Conservation (phyloP, 1,284 basidiomycete genomes). For the Ustilago crameri region DNA sequence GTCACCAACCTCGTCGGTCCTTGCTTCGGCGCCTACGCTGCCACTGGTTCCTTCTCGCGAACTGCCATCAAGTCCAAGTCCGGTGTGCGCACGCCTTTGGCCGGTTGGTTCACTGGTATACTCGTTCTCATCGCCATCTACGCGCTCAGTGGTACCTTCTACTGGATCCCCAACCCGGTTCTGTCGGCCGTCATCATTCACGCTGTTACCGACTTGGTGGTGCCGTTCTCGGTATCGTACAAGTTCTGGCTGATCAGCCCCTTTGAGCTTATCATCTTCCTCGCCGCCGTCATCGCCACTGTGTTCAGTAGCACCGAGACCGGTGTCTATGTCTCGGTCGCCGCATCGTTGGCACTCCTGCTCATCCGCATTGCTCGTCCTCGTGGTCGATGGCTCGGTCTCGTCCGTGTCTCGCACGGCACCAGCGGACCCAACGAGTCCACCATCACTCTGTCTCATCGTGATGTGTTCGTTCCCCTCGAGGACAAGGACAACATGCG, state of each 20-base stretch:
- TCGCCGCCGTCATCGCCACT: slow-evolving; percentile 86
- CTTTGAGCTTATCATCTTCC: slow-evolving; percentile 90
- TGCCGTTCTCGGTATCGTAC: slow-evolving; percentile 86
- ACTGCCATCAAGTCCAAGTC: slow-evolving; percentile 95
- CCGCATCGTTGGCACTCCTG: slow-evolving; percentile 82
- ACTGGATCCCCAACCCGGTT: slow-evolving; percentile 72
- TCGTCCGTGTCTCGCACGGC: slow-evolving; percentile 71
- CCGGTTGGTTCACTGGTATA: slow-evolving; percentile 86
- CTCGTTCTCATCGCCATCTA: slow-evolving; percentile 94
- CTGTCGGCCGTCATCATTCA: slow-evolving; percentile 95
- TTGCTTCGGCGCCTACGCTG: slow-evolving; percentile 90
- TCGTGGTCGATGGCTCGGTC: slow-evolving; percentile 89
- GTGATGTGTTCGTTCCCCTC: slow-evolving; percentile 85
- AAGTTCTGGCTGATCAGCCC: slow-evolving; percentile 94
- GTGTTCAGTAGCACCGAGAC: slow-evolving; percentile 77
- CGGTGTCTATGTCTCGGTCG: slow-evolving; percentile 91
- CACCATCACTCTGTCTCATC: slow-evolving; percentile 40
- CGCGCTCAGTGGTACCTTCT: slow-evolving; percentile 74
- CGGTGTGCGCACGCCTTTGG: slow-evolving; percentile 92
- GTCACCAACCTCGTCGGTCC: slow-evolving; percentile 77
- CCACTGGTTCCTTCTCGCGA: slow-evolving; percentile 97
- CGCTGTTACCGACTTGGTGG: slow-evolving; percentile 85
- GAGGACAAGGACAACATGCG: slow-evolving; percentile 73
- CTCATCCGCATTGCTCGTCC: slow-evolving; percentile 91
- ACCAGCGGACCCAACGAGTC: slow-evolving; percentile 29